phyloP scores from a whole-genome alignment of 805 yeast species.

The Danielia reshetovae region DNA sequence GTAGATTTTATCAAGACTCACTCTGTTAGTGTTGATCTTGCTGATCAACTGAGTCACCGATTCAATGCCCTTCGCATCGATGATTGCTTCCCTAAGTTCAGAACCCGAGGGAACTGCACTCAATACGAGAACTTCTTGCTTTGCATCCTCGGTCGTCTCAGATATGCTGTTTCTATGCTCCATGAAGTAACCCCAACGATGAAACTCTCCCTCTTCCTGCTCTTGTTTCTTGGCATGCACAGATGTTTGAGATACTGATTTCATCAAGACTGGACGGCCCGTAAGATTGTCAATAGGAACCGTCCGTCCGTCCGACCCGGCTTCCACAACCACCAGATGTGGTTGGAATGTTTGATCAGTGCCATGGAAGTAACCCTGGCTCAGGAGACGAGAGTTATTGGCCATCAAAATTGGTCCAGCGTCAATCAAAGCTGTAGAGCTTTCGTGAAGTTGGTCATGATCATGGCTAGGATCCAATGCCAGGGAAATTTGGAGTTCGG shows the following conservation, averaged over 20 bases:
- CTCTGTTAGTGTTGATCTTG: constrained; percentile 54
- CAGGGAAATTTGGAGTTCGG: neutral
- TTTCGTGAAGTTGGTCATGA: constrained; percentile 40
- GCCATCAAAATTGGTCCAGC: constrained; percentile 48
- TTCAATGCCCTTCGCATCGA: constrained; percentile 72
- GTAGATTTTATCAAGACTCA: constrained; percentile 50
- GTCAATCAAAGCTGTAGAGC: constrained; percentile 47
- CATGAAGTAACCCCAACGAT: constrained; percentile 78
- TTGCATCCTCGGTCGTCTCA: constrained; percentile 6
- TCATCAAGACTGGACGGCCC: constrained; percentile 66
- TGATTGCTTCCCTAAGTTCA: constrained; percentile 56
- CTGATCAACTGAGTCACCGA: constrained; percentile 64
- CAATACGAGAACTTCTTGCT: constrained; percentile 24
- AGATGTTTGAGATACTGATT: constrained; percentile 62
- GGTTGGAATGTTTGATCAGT: constrained; percentile 43
- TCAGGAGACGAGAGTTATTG: constrained; percentile 5
- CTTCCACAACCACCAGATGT: constrained; percentile 69
- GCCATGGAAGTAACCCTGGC: constrained; percentile 1
- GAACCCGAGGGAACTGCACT: constrained; percentile 51
- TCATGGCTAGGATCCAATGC: neutral
- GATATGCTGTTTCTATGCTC: constrained; percentile 49
- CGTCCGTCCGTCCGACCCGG: constrained; percentile 47
- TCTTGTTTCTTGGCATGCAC: constrained; percentile 73
- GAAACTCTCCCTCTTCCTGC: constrained; percentile 89
- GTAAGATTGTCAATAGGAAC: constrained; percentile 64